Conservation (phyloP, 2,329 filamentous ascomycete genomes). For the Ascochyta clinopodiicola region DNA sequence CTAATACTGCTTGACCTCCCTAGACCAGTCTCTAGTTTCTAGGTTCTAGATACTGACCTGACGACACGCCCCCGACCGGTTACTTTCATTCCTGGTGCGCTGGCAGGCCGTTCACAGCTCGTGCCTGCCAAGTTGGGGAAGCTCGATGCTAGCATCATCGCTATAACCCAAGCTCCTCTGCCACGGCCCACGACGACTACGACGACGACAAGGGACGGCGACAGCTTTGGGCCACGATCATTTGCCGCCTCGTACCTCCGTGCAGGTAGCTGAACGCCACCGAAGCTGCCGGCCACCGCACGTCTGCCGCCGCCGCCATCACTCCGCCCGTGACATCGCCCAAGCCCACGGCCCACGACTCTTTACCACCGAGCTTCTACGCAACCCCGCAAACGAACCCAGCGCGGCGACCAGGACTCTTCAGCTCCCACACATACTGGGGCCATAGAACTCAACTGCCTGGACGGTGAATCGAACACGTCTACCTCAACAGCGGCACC, state of each 20-base stretch:
- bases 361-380: conserved; percentile 21
- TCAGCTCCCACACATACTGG: conserved; percentile 13
- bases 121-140: conserved; percentile 34
- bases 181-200: conserved; percentile 7
- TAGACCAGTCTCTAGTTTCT: neutral
- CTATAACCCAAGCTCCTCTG: conserved; percentile 17
- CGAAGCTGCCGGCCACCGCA: conserved; percentile 3
- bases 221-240: neutral
- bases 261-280: neutral
- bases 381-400: conserved; percentile 3
- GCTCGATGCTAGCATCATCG: conserved; percentile 31
- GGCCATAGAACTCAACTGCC: conserved; percentile 24
- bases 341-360: conserved; percentile 7
- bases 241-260: neutral
- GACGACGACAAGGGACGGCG: neutral
- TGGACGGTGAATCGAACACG: conserved; percentile 22
- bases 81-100: neutral
- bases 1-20: conserved; percentile 1
- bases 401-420: neutral
- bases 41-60: neutral
- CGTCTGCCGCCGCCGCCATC: conserved; percentile 8
- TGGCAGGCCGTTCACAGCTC: conserved; percentile 19
- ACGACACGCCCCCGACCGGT: neutral
- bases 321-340: conserved; percentile 34
- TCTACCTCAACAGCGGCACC: conserved; percentile 29